These are phyloP conservation scores for Termitomyces sp. DNA, from an alignment of 1,284 basidiomycete genomes.

Conservation along the genomic window DNA sequence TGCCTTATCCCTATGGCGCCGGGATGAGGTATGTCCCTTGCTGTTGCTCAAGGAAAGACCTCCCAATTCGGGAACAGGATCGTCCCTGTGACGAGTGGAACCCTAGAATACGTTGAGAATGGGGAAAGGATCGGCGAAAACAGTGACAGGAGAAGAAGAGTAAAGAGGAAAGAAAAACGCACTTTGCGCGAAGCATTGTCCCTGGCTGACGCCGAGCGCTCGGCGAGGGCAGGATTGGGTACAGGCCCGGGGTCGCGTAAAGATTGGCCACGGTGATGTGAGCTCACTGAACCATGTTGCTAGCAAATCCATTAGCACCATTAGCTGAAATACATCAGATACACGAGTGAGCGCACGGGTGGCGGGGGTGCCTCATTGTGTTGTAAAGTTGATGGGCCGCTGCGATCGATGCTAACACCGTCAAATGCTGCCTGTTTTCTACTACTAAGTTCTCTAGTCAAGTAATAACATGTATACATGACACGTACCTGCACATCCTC, in stretches of 20 bases:
- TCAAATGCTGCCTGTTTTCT: slow-evolving; percentile 15
- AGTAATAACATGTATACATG: not conserved
- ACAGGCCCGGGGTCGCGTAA: slow-evolving; percentile 13
- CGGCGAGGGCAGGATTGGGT: not conserved
- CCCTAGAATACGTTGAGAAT: not conserved
- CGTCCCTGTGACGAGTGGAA: slow-evolving; percentile 11
- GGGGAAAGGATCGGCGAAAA: not conserved
- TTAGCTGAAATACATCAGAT: not conserved
- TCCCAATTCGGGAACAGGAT: slow-evolving; percentile 6
- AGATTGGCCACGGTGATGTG: slow-evolving; percentile 9
- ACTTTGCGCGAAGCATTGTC: slow-evolving; percentile 10
- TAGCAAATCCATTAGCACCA: not conserved
- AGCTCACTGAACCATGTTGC: not conserved
- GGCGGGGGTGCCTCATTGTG: slow-evolving; percentile 4
- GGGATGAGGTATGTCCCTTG: slow-evolving; percentile 4
- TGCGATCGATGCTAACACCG: slow-evolving; percentile 12
- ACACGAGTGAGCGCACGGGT: slow-evolving; percentile 4
- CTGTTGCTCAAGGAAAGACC: slow-evolving; percentile 8
- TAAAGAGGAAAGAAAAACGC: not conserved
- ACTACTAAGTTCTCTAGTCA: not conserved
- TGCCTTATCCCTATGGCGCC: slow-evolving; percentile 8
- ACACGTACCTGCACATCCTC: slow-evolving; percentile 19
- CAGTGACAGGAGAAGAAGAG: not conserved
- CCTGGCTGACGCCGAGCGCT: slow-evolving; percentile 5
- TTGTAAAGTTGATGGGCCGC: slow-evolving; percentile 14